Evolutionary conservation across 1,284 basidiomycete genomes (phyloP).

Genomic region (Microbotryum lychnidis-dioicae): DNA sequence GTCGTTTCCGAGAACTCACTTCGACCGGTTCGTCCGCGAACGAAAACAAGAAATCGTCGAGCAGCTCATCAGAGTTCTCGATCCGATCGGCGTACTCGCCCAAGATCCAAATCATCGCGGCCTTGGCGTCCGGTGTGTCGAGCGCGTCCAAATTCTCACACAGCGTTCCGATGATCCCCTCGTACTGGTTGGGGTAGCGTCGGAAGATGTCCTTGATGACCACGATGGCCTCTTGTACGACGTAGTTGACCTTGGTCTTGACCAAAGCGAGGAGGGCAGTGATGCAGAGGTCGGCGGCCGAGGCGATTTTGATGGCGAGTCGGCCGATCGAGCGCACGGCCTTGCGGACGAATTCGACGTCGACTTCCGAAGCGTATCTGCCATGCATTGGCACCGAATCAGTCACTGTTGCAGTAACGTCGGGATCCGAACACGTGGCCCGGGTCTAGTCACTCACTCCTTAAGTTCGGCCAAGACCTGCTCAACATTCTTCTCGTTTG

Average conservation of each 20-base stretch:
- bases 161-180: slow-evolving; percentile 83
- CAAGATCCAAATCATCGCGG: slow-evolving; percentile 96
- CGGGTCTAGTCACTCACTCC: slow-evolving; percentile 54
- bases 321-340: slow-evolving; percentile 94
- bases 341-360: slow-evolving; percentile 95
- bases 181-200: slow-evolving; percentile 92
- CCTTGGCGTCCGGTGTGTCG: slow-evolving; percentile 93
- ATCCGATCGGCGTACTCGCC: slow-evolving; percentile 96
- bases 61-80: slow-evolving; percentile 87
- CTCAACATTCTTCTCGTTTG: slow-evolving; percentile 78
- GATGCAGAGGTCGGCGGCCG: slow-evolving; percentile 83
- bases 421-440: too few species aligned
- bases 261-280: slow-evolving; percentile 76
- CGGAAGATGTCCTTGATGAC: slow-evolving; percentile 98
- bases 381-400: neutral
- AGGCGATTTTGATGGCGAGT: slow-evolving; percentile 90
- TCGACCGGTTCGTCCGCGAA: slow-evolving; percentile 92
- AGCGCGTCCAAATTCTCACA: slow-evolving; percentile 86
- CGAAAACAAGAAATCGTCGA: slow-evolving; percentile 82
- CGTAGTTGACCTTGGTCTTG: slow-evolving; percentile 89
- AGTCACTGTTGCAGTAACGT: neutral
- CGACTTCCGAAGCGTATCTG: slow-evolving; percentile 95
- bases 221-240: slow-evolving; percentile 94
- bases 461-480: slow-evolving; percentile 89
- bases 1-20: slow-evolving; percentile 45